phyloP scores from a whole-genome alignment of 768 basidiomycete species.

The Crucibulum laeve region DNA sequence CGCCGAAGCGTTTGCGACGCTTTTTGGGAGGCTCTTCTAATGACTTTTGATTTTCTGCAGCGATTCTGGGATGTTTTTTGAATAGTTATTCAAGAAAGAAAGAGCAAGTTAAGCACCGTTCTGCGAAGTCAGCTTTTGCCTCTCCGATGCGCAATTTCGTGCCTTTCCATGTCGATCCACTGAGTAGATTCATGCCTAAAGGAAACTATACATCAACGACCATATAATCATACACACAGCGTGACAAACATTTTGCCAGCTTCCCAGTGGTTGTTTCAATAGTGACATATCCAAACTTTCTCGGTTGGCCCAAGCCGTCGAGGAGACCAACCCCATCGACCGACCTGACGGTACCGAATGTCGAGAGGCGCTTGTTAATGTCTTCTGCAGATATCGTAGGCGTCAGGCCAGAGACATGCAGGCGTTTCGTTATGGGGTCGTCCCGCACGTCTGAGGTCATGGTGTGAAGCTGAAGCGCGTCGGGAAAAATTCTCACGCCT shows the following conservation, averaged over 20 bases:
- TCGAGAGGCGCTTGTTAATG: conserved; percentile 50
- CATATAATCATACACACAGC: background rate
- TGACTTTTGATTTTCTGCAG: conserved; percentile 18
- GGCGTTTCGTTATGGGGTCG: conserved; percentile 57
- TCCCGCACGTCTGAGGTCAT: too few relatives aligned
- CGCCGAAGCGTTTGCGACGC: conserved; percentile 34
- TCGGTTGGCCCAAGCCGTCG: conserved; percentile 62
- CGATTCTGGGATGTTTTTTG: conserved; percentile 13
- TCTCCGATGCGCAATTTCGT: conserved; percentile 78
- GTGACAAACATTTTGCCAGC: conserved; percentile 57
- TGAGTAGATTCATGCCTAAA: conserved; percentile 68
- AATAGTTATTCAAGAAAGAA: background rate
- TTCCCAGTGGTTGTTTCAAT: conserved; percentile 58
- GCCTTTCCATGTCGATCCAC: conserved; percentile 87
- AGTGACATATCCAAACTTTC: conserved; percentile 73
- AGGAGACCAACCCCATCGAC: conserved; percentile 65
- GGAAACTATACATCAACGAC: background rate
- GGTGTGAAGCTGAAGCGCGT: too few relatives aligned
- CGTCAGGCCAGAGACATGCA: conserved; percentile 75
- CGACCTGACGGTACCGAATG: conserved; percentile 65
- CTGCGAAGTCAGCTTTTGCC: conserved; percentile 70
- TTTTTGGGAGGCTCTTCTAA: conserved; percentile 37
- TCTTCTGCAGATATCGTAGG: conserved; percentile 55
- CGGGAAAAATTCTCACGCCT: too few relatives aligned
- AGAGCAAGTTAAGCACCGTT: conserved; percentile 39